A percentile compares a stretch with the other conserved stretches of the same genome.
These are phyloP conservation scores for Ceratobasidium sp. DNA, from an alignment of 1,284 basidiomycete species.

Conservation along the genomic window DNA sequence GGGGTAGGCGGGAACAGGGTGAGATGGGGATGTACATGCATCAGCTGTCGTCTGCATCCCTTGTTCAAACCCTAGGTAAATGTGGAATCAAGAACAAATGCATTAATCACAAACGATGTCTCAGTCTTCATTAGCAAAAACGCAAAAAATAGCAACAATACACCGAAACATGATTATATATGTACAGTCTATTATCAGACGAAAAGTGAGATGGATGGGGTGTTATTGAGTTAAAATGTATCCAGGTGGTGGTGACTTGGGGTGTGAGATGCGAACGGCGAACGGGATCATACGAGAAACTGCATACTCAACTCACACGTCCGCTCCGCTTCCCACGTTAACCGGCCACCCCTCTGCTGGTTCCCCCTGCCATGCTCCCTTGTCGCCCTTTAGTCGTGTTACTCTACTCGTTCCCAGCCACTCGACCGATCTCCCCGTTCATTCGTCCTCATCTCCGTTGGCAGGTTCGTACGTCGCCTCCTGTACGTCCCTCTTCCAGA, in stretches of 20 bases:
- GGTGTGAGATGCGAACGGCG: too few species aligned
- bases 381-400: not conserved
- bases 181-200: not conserved
- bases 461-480: conserved; percentile 84
- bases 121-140: not conserved
- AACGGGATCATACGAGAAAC: not conserved
- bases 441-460: conserved; percentile 72
- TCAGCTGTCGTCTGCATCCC: too few species aligned
- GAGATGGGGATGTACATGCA: too few species aligned
- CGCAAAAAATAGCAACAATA: not conserved
- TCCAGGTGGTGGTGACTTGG: not conserved
- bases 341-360: not conserved
- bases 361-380: not conserved
- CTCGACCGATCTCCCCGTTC: conserved; percentile 47
- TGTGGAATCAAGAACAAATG: not conserved
- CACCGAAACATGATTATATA: not conserved
- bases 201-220: not conserved
- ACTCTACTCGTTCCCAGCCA: too few species aligned
- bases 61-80: not conserved
- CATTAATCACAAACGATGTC: not conserved
- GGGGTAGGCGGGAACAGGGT: too few species aligned
- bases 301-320: not conserved
- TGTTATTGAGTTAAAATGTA: not conserved
- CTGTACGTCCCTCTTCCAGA: conserved; percentile 73
- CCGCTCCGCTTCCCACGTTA: not conserved